Conservation (phyloP, 495 filamentous ascomycete genomes). For the Penicillium cosmopolitanum region DNA sequence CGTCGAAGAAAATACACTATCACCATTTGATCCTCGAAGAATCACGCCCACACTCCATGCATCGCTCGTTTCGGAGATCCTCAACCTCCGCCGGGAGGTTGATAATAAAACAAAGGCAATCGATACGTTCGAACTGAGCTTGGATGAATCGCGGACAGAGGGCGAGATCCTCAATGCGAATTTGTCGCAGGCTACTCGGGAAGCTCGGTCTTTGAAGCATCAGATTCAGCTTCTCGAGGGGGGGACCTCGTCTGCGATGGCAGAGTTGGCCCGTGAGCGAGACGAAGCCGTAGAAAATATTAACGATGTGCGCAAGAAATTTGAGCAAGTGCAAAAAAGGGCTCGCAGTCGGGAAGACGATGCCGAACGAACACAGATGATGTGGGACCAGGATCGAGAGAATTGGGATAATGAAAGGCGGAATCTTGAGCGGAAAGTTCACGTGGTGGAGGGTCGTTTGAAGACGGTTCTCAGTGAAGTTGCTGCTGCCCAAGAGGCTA, state of each 20-base stretch:
- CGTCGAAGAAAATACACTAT: slow-evolving; percentile 70
- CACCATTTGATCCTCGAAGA: slow-evolving; percentile 81
- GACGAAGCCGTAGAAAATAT: slow-evolving; percentile 80
- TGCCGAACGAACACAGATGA: slow-evolving; percentile 68
- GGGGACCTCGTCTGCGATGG: slow-evolving; percentile 80
- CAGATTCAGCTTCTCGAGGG: slow-evolving; percentile 86
- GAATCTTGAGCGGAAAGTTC: slow-evolving; percentile 77
- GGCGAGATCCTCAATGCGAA: slow-evolving; percentile 67
- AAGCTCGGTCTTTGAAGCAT: slow-evolving; percentile 78
- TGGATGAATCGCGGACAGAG: slow-evolving; percentile 73
- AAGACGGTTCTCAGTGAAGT: slow-evolving; percentile 85
- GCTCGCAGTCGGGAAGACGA: slow-evolving; percentile 83
- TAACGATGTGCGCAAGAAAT: slow-evolving; percentile 72
- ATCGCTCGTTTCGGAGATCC: slow-evolving; percentile 91
- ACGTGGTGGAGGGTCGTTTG: slow-evolving; percentile 84
- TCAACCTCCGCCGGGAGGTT: slow-evolving; percentile 81
- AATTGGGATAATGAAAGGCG: slow-evolving; percentile 81
- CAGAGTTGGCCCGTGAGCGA: slow-evolving; percentile 80
- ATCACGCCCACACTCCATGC: slow-evolving; percentile 97
- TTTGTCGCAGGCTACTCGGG: slow-evolving; percentile 65
- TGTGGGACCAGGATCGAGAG: slow-evolving; percentile 82
- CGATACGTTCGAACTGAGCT: slow-evolving; percentile 74
- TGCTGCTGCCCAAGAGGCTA: slow-evolving; percentile 68
- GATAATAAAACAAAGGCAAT: slow-evolving; percentile 86
- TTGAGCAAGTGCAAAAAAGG: slow-evolving; percentile 79